Conservation (phyloP, 345 rosid species). For the Eucalyptus urophylla region DNA sequence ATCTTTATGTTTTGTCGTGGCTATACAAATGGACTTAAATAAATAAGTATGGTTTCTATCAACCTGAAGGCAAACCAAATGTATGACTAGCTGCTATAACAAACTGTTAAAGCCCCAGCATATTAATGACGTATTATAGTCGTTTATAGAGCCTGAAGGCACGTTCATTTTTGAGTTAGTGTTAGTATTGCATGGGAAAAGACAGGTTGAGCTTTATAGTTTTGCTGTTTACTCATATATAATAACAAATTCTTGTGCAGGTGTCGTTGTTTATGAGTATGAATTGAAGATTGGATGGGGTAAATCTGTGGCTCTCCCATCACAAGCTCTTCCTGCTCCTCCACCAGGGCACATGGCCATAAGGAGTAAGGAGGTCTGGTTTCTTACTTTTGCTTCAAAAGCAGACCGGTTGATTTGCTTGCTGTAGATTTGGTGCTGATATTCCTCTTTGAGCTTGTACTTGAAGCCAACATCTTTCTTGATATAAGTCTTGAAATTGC, state of each 20-base stretch:
- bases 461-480: background rate
- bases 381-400: background rate
- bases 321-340: constrained; percentile 98
- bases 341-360: constrained; percentile 99
- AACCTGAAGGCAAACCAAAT: background rate
- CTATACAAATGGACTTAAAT: background rate
- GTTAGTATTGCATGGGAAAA: background rate
- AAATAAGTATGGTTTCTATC: background rate
- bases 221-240: background rate
- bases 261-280: constrained; percentile 89
- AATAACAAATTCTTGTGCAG: constrained; percentile 19
- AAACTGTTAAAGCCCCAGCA: background rate
- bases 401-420: background rate
- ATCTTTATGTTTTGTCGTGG: background rate
- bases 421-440: background rate
- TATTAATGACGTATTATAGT: background rate
- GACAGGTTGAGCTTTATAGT: background rate
- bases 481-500: background rate
- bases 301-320: constrained; percentile 97
- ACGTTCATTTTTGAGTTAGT: background rate
- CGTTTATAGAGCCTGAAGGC: background rate
- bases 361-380: constrained; percentile 89
- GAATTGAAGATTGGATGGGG: constrained; percentile 99
- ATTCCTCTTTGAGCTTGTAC: background rate
- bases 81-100: background rate